Base-by-base conservation (phyloP, 257 asterid genomes). In the Scutellaria baicalensis region DNA sequence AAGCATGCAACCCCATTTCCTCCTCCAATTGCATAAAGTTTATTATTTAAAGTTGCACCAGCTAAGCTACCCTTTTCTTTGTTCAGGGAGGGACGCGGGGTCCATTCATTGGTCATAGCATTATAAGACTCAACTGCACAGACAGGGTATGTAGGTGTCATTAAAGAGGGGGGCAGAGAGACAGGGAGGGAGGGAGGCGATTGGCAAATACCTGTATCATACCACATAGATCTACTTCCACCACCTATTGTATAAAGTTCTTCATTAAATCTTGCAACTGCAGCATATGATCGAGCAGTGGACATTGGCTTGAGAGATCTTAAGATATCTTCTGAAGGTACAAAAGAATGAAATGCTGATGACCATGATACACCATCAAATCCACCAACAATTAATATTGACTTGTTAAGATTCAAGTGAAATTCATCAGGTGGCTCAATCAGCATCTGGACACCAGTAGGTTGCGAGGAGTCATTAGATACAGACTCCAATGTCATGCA, bases 221-320 rank as follows among this genome's bases (percentile, higher is more conserved):
- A 82, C 93, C 88, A 87, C 54, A 3, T 23, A 47, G 75, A 12
- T 70, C 87, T 89, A 76, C 72, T 64, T 77, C 94, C 95, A 58
- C 99, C 97, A 82, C 97, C 99, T 73, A 93, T 63, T 54, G 80
- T 89, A 71, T 84, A 93, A 64, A 91, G 76, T 66, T 91, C 95
- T 43, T 80, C 86, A 66, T 82, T 80, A 54, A 87, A 74, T 66
- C 62, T 79, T 36, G 86, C 88, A 47, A 84, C 77, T 64, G 97
- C 76, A 70, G 92, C 82, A 83, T 85, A 84, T 61, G 88, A 81
- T 51, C 97, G 86, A 59, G 48, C 75, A 71, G 69, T 72, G 67
- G 80, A 78, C 97, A 90, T 87, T 66, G 97, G 86, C 75, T 73
- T 84, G 0, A 88, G 88, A 56, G 89, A 78, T 75, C 78, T 82